These are phyloP conservation scores for Anacardium occidentale DNA, from an alignment of 345 rosid genomes.

Conservation along the genomic window DNA sequence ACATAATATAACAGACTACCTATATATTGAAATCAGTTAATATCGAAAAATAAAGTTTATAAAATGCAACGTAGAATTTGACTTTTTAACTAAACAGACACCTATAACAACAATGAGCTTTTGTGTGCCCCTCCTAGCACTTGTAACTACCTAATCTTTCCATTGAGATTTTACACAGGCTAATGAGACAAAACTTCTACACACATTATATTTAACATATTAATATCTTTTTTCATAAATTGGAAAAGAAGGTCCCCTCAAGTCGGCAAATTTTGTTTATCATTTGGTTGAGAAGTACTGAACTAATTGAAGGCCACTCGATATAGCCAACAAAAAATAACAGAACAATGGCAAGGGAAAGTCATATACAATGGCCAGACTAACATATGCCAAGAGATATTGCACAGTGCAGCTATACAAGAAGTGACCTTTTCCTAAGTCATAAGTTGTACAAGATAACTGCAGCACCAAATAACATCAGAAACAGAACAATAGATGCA, in stretches of 20 bases:
- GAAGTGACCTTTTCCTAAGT: slow-evolving; percentile 11
- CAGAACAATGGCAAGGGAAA: background rate
- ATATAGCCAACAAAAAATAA: slow-evolving; percentile 10
- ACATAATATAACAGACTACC: background rate
- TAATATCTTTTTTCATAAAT: background rate
- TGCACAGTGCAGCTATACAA: background rate
- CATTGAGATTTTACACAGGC: background rate
- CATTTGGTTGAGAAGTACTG: background rate
- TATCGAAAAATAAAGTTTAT: background rate
- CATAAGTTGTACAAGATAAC: slow-evolving; percentile 10
- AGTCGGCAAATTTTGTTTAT: slow-evolving; percentile 6
- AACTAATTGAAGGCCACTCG: slow-evolving; percentile 8
- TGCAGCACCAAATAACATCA: slow-evolving; percentile 19
- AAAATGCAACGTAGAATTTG: background rate
- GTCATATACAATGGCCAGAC: slow-evolving; percentile 6
- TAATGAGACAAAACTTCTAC: background rate
- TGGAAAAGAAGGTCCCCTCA: background rate
- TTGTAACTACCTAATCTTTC: background rate
- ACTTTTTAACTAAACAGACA: background rate
- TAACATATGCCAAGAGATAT: slow-evolving; percentile 12
- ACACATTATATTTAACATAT: background rate
- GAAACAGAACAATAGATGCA: slow-evolving; percentile 11
- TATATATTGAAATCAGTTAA: background rate
- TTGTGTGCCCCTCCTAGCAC: background rate
- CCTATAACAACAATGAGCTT: background rate